Conservation (phyloP, 2,329 filamentous ascomycete species). For the Pezicula radicicola region DNA sequence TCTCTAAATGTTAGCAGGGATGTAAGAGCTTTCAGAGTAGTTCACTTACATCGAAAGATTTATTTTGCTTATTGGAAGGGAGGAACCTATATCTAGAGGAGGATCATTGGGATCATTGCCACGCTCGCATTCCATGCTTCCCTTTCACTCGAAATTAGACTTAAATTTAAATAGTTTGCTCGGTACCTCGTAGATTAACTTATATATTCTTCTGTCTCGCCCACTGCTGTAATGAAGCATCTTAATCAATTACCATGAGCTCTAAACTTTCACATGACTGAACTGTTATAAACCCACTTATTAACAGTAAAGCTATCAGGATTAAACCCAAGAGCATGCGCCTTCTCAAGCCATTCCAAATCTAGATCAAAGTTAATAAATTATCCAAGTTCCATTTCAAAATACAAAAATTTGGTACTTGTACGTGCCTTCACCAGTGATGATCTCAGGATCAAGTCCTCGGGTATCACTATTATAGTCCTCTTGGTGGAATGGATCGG, state of each 20-base stretch:
- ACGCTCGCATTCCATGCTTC: neutral
- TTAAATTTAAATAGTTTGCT: neutral
- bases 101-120: conserved; percentile 13
- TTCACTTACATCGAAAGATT: neutral
- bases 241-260: neutral
- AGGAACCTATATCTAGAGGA: neutral
- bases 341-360: conserved; percentile 7
- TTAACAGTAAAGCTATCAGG: conserved; percentile 8
- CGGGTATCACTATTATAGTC: neutral
- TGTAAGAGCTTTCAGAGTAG: neutral
- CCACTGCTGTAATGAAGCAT: conserved; percentile 11
- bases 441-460: conserved; percentile 4
- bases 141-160: conserved; percentile 1
- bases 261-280: neutral
- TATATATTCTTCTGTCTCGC: conserved; percentile 3
- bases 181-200: neutral
- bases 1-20: neutral
- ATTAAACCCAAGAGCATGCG: conserved; percentile 10
- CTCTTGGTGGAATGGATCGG: conserved; percentile 3
- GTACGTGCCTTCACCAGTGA: conserved; percentile 6
- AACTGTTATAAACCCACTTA: conserved; percentile 5
- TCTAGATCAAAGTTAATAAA: neutral
- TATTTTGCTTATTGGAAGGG: neutral
- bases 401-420: neutral
- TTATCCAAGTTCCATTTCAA: neutral